These are phyloP conservation scores for Rostrohypoxylon terebratum DNA, from an alignment of 495 filamentous ascomycete species.

Conservation along the genomic window DNA sequence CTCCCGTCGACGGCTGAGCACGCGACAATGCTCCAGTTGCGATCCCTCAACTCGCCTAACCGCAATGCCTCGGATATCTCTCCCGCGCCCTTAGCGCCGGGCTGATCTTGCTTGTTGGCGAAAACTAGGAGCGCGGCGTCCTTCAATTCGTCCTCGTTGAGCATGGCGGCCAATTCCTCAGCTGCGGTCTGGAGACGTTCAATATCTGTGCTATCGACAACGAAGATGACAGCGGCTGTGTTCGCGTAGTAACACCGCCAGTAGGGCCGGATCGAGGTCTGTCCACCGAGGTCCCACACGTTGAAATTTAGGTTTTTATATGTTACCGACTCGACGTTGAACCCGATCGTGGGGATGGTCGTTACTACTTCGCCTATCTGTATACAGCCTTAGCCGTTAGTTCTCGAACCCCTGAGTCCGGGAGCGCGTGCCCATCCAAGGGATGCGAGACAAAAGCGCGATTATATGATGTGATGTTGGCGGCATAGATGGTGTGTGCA, in stretches of 20 bases:
- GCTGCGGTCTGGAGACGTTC: slow-evolving; percentile 90
- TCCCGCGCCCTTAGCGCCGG: slow-evolving; percentile 93
- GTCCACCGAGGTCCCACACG: slow-evolving; percentile 97
- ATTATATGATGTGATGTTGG: neutral
- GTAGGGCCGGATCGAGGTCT: slow-evolving; percentile 96
- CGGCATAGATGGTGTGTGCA: neutral
- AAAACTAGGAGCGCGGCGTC: slow-evolving; percentile 95
- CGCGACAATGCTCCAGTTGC: slow-evolving; percentile 99
- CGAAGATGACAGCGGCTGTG: slow-evolving; percentile 98
- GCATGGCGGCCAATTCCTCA: slow-evolving; percentile 93
- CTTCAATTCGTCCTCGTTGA: slow-evolving; percentile 94
- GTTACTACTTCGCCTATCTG: slow-evolving; percentile 99
- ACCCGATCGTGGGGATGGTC: slow-evolving; percentile 98
- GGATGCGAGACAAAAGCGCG: neutral
- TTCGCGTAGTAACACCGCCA: slow-evolving; percentile 99
- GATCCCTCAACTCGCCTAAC: slow-evolving; percentile 88
- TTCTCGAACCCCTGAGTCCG: slow-evolving; percentile 1
- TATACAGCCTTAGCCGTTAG: slow-evolving; percentile 21
- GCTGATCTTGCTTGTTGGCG: slow-evolving; percentile 99
- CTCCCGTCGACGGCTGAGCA: slow-evolving; percentile 96
- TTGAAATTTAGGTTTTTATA: slow-evolving; percentile 99
- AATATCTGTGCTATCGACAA: slow-evolving; percentile 97
- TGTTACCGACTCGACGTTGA: slow-evolving; percentile 98
- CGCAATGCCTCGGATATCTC: slow-evolving; percentile 95
- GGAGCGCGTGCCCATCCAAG: neutral